Evolutionary conservation across 306 rosid genomes (phyloP).

Genomic region (Castanea sativa): DNA sequence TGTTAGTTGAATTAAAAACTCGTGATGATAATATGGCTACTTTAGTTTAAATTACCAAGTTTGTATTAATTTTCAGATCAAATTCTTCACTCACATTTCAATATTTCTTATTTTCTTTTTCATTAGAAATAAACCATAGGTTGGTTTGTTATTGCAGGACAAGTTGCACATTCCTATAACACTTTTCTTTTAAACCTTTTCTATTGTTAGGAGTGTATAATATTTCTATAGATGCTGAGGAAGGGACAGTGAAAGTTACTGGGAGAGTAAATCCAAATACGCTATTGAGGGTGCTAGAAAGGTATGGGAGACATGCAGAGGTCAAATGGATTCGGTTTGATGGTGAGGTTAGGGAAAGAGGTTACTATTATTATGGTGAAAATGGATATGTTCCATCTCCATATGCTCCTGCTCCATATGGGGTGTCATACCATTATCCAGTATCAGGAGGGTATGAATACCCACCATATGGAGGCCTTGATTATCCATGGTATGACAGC

Average conservation of each 20-base stretch:
- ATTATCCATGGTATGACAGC: conserved; percentile 16
- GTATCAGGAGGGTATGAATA: background rate
- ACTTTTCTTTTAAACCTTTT: background rate
- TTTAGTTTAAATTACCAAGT: too few relatives aligned
- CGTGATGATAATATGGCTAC: too few relatives aligned
- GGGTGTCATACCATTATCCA: conserved; percentile 9
- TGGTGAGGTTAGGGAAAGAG: conserved; percentile 32
- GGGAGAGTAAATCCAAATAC: conserved; percentile 41
- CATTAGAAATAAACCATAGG: too few relatives aligned
- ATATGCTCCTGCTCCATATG: conserved; percentile 5
- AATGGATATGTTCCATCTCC: conserved; percentile 8
- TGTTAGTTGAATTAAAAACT: too few relatives aligned
- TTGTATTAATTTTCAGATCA: too few relatives aligned
- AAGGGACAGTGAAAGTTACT: conserved; percentile 30
- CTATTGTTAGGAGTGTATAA: conserved; percentile 24
- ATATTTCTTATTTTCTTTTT: too few relatives aligned
- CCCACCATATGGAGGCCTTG: background rate
- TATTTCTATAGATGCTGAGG: conserved; percentile 32
- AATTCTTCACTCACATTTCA: too few relatives aligned
- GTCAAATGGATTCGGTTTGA: conserved; percentile 33
- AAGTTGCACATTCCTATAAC: too few relatives aligned
- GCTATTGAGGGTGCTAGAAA: conserved; percentile 28
- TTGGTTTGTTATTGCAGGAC: too few relatives aligned
- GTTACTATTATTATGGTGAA: conserved; percentile 4
- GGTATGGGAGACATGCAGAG: conserved; percentile 37